A percentile compares a stretch with the other conserved stretches of the same genome.
Evolutionary conservation across 352 stramenopile genomes (phyloP).

Genomic region (Phytopythium ostracodes): DNA sequence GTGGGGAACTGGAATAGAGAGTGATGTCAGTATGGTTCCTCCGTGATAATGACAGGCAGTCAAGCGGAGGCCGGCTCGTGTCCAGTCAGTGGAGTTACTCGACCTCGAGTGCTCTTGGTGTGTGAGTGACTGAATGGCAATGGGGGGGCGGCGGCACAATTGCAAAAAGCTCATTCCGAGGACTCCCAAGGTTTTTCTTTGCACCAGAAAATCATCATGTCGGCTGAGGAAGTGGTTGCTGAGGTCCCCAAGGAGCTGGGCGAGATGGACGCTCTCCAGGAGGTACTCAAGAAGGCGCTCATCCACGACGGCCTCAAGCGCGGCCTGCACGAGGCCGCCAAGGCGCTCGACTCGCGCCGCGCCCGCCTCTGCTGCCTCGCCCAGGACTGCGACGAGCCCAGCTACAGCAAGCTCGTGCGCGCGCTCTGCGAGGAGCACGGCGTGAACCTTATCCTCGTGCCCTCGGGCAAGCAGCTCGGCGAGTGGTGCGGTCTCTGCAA

Average conservation of each 20-base stretch:
- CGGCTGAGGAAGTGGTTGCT: constrained; percentile 92
- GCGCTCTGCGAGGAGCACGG: constrained; percentile 93
- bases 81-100: constrained; percentile 36
- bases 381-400: constrained; percentile 99
- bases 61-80: constrained; percentile 18
- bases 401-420: constrained; percentile 99
- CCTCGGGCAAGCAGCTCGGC: constrained; percentile 96
- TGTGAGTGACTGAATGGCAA: neutral
- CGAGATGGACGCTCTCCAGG: constrained; percentile 97
- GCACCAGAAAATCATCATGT: constrained; percentile 64
- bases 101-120: no score
- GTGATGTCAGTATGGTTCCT: neutral
- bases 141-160: neutral
- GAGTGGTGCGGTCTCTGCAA: constrained; percentile 99
- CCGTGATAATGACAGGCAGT: neutral
- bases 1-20: neutral
- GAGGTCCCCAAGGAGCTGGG: constrained; percentile 91
- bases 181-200: constrained; percentile 31
- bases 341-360: constrained; percentile 97
- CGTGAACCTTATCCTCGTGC: constrained; percentile 93
- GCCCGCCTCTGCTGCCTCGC: constrained; percentile 98
- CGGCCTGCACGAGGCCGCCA: constrained; percentile 98
- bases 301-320: constrained; percentile 99
- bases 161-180: constrained; percentile 47
- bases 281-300: constrained; percentile 99